Base-by-base conservation (phyloP, 306 rosid genomes). In the Sophora flavescens region DNA sequence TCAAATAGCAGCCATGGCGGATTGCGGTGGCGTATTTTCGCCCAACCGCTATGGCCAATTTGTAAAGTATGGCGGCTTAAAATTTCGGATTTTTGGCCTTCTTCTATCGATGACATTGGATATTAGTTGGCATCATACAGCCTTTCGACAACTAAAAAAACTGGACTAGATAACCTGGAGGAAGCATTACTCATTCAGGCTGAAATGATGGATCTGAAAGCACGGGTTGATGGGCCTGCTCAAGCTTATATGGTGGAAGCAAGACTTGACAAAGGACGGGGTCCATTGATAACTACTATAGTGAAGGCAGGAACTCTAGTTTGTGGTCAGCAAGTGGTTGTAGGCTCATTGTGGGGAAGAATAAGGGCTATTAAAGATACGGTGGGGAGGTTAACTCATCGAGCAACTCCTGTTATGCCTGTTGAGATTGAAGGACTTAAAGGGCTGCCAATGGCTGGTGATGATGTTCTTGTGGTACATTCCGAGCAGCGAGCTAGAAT, bases 241-340 rank as follows among this genome's bases (percentile, higher is more conserved):
- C 98, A 95, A 86, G 98, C 98, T 52, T 95, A 95, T 85, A 97
- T 95, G 72, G 98, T 95, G 77, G 98, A 90, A 87, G 98, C 97
- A 80, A 86, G 98, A 80, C 93, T 95, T 76, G 98, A 95, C 86
- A 86, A 87, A 70, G 98, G 97, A 70, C 89, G 91, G 74, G 98
- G 97, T 77, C 98, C 98, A 26, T 78, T 88, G 75, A 89, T 87
- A 71, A 95, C 98, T 28, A 93, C 97, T 71, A 95, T 95, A 82
- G 97, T 95, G 71, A 95, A 90, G 87, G 93, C 96, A 48, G 97
- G 97, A 85, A 95, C 98, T 72, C 83, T 92, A 80, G 82, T 74
- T 68, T 85, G 90, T 70, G 98, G 97, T 41, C 91, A 87, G 80
- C 79, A 88, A 80, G 96, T 95, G 70, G 98, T 92, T 62, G 88